Percentiles rank a stretch among this genome's conserved stretches.
Evolutionary conservation across 352 stramenopile species (phyloP).

Genomic region (Globisporangium okanoganense): DNA sequence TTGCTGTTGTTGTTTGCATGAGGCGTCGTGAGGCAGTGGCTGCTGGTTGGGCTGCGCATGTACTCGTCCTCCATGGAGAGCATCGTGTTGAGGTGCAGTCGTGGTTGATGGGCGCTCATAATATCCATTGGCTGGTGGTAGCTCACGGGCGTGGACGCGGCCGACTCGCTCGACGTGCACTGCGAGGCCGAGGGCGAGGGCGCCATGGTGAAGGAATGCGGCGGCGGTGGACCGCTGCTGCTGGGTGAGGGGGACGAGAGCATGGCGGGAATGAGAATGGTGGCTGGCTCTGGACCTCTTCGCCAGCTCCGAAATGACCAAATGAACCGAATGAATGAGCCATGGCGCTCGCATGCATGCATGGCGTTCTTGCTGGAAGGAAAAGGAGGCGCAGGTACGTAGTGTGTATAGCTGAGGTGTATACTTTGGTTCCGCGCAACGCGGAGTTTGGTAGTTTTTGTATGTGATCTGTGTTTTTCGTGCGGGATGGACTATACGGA

Average conservation of each 20-base stretch:
- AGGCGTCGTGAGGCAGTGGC: background rate
- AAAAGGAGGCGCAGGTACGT: constrained; percentile 1
- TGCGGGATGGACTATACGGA: background rate
- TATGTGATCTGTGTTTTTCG: background rate
- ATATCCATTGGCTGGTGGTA: constrained; percentile 1
- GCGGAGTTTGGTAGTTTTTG: background rate
- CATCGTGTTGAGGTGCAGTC: constrained; percentile 25
- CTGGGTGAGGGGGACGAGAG: background rate
- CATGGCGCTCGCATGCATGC: background rate
- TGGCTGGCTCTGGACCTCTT: background rate
- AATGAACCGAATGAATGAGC: too few species aligned
- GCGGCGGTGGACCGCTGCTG: background rate
- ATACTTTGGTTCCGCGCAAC: background rate
- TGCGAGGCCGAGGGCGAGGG: constrained; percentile 5
- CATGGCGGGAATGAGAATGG: background rate
- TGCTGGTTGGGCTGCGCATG: constrained; percentile 23
- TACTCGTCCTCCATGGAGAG: constrained; percentile 36
- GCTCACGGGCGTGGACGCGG: constrained; percentile 7
- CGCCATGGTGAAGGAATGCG: background rate
- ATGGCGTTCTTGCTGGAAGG: background rate
- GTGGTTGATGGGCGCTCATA: constrained; percentile 8
- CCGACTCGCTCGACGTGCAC: constrained; percentile 7
- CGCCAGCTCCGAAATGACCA: constrained; percentile 27
- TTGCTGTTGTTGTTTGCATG: background rate
- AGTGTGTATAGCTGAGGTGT: background rate